These are phyloP conservation scores for Kickxella alabastrina DNA, from an alignment of 192 early-diverging fungal species.

Conservation along the genomic window DNA sequence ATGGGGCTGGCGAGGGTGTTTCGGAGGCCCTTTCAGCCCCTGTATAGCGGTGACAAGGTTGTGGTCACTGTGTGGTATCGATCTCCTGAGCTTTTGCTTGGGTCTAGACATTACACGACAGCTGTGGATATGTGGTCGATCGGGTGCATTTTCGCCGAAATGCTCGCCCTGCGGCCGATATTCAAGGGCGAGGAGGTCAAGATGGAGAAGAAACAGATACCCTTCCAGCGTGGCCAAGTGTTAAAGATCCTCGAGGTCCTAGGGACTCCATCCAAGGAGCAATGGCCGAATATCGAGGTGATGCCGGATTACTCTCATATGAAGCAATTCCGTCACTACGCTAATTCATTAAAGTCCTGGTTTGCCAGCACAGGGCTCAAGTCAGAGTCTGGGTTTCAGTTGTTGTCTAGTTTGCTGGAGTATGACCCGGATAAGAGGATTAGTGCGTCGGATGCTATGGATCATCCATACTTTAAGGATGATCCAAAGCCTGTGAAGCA, in stretches of 20 bases:
- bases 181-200: conserved; percentile 90
- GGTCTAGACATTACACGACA: conserved; percentile 83
- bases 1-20: conserved; percentile 86
- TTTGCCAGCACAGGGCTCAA: conserved; percentile 44
- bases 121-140: conserved; percentile 75
- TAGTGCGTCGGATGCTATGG: conserved; percentile 70
- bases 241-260: conserved; percentile 80
- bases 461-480: conserved; percentile 81
- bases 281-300: conserved; percentile 69
- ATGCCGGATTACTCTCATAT: conserved; percentile 67
- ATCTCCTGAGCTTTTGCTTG: conserved; percentile 85
- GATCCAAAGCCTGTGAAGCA: conserved; percentile 46
- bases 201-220: conserved; percentile 78
- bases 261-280: conserved; percentile 81
- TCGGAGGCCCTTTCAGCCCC: conserved; percentile 64
- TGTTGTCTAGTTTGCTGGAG: conserved; percentile 71
- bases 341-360: conserved; percentile 40
- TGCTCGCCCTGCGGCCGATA: conserved; percentile 75
- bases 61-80: conserved; percentile 98
- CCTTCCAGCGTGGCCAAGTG: conserved; percentile 83
- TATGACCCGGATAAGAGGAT: conserved; percentile 79
- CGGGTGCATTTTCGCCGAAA: conserved; percentile 94
- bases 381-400: conserved; percentile 59
- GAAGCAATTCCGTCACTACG: conserved; percentile 59
- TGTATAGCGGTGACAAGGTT: conserved; percentile 81